These are phyloP conservation scores for Oidiodendron maius DNA, from an alignment of 495 filamentous ascomycete genomes.

Conservation along the genomic window DNA sequence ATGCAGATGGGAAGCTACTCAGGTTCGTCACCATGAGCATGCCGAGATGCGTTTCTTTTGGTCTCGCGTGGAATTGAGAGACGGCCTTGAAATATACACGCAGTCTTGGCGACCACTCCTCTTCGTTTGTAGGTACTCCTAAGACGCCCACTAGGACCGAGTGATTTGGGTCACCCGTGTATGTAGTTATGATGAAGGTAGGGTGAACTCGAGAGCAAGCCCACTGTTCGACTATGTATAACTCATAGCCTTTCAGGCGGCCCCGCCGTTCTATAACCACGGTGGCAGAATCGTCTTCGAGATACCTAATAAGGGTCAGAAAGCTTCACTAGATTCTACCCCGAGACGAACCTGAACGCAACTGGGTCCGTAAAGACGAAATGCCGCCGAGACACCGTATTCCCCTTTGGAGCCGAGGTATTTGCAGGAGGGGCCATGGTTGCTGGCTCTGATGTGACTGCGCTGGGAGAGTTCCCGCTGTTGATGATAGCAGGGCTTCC, in stretches of 20 bases:
- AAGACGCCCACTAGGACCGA: conserved; percentile 73
- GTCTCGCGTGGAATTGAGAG: conserved; percentile 73
- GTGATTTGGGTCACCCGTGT: conserved; percentile 82
- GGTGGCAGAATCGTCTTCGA: conserved; percentile 80
- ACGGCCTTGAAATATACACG: conserved; percentile 82
- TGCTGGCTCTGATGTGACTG: not conserved
- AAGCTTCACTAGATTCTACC: not conserved
- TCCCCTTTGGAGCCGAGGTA: not conserved
- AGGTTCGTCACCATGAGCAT: conserved; percentile 92
- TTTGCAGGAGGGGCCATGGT: not conserved
- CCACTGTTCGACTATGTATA: conserved; percentile 98
- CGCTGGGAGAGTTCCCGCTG: conserved; percentile 3
- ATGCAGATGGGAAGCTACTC: conserved; percentile 77
- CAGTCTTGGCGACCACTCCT: conserved; percentile 71
- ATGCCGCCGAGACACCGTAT: conserved; percentile 26
- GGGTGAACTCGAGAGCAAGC: conserved; percentile 86
- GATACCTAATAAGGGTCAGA: conserved; percentile 47
- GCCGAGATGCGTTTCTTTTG: conserved; percentile 76
- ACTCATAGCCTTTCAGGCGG: conserved; percentile 76
- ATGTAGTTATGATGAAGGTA: conserved; percentile 88
- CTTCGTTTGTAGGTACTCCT: conserved; percentile 75
- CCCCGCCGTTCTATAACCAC: conserved; percentile 65
- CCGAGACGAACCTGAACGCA: conserved; percentile 50
- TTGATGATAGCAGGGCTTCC: conserved; percentile 5
- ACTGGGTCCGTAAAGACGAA: conserved; percentile 70